Conservation (phyloP, 2,329 filamentous ascomycete species). For the Alternaria metachromatica region DNA sequence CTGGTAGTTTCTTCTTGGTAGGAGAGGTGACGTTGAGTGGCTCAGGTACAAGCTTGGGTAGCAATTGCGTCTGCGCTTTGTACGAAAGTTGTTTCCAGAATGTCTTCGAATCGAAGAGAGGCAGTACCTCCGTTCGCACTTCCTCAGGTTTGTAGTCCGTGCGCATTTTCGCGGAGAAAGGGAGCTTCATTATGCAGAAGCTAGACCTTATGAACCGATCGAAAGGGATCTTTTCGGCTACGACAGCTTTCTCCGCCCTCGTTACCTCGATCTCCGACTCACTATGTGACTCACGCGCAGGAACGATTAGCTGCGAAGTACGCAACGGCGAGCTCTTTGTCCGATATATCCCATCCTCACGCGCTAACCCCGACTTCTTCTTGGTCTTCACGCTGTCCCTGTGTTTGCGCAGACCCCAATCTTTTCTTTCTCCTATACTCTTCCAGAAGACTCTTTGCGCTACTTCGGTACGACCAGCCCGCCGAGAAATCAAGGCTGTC, state of each 20-base stretch:
- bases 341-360: not conserved
- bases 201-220: not conserved
- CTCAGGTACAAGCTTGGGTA: not conserved
- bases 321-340: not conserved
- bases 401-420: not conserved
- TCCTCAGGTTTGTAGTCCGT: not conserved
- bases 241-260: not conserved
- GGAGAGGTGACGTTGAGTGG: not conserved
- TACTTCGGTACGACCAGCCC: not conserved
- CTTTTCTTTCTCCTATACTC: not conserved
- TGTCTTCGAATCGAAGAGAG: not conserved
- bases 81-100: not conserved
- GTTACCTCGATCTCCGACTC: not conserved
- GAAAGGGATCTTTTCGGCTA: not conserved
- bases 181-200: not conserved
- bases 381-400: not conserved
- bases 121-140: not conserved
- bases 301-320: not conserved
- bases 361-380: not conserved
- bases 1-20: not conserved
- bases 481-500: not conserved
- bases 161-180: not conserved
- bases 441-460: not conserved
- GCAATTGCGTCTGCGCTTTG: not conserved
- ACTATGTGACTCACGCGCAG: not conserved